Percentiles rank a stretch among this genome's conserved stretches.
Evolutionary conservation across 2,329 filamentous ascomycete genomes (phyloP).

Genomic region (Trichophyton schoenleinii): DNA sequence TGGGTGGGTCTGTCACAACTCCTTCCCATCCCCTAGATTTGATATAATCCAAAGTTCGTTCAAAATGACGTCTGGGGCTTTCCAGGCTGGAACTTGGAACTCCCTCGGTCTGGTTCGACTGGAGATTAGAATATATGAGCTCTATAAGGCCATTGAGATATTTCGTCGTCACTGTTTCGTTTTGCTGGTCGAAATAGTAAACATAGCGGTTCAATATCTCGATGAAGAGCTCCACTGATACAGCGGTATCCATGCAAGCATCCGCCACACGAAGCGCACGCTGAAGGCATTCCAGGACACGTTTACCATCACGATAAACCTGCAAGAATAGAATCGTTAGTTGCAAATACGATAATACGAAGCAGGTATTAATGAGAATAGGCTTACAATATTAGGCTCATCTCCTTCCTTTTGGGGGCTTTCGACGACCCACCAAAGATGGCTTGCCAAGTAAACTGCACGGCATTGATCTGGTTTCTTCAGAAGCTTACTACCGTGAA

Average conservation of each 20-base stretch:
- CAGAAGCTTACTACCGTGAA: constrained; percentile 91
- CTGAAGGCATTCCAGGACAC: constrained; percentile 90
- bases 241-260: constrained; percentile 96
- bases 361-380: not conserved
- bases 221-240: constrained; percentile 94
- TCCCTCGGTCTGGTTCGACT: constrained; percentile 60
- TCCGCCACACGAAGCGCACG: constrained; percentile 90
- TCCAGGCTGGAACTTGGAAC: constrained; percentile 60
- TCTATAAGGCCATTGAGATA: constrained; percentile 97
- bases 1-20: constrained; percentile 54
- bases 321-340: not conserved
- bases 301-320: constrained; percentile 95
- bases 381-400: constrained; percentile 62
- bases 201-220: constrained; percentile 97
- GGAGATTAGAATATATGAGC: constrained; percentile 91
- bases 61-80: constrained; percentile 83
- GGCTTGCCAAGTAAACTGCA: constrained; percentile 89
- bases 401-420: constrained; percentile 64
- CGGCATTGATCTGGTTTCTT: constrained; percentile 98
- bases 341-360: not conserved
- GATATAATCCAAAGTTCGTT: constrained; percentile 90
- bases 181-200: constrained; percentile 98
- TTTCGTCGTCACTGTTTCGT: constrained; percentile 95
- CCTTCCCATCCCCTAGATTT: constrained; percentile 84
- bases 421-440: constrained; percentile 95